Conservation (phyloP, 1,284 basidiomycete genomes). For the Psilocybe mexicana region DNA sequence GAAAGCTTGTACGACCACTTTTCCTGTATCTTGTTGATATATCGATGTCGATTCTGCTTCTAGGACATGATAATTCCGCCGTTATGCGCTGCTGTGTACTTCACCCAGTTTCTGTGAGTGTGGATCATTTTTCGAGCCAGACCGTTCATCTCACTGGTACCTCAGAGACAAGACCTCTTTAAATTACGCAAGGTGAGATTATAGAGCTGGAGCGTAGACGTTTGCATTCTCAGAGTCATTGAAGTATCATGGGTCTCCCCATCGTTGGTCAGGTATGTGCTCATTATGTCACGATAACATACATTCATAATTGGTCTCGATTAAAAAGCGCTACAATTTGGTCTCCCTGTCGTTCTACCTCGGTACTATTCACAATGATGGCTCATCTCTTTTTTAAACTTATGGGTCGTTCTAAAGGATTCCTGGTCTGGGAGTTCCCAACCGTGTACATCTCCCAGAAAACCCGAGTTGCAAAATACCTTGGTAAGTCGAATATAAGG, state of each 20-base stretch:
- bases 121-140: neutral
- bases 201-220: neutral
- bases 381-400: too few species aligned
- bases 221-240: neutral
- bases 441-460: constrained; percentile 68
- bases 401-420: constrained; percentile 38
- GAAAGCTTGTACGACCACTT: constrained; percentile 53
- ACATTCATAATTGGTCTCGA: neutral
- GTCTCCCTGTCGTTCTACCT: constrained; percentile 69
- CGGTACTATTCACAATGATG: constrained; percentile 32
- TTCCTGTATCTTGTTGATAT: neutral
- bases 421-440: constrained; percentile 65
- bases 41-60: neutral
- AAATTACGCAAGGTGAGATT: constrained; percentile 60
- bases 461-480: constrained; percentile 59
- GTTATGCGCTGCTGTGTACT: constrained; percentile 65
- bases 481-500: constrained; percentile 38
- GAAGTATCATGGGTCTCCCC: constrained; percentile 66
- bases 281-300: neutral
- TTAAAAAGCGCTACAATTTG: constrained; percentile 54
- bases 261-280: constrained; percentile 56
- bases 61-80: constrained; percentile 62
- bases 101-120: constrained; percentile 62
- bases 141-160: neutral
- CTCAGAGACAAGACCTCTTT: constrained; percentile 65